Base-by-base conservation (phyloP, 1,284 basidiomycete genomes). In the Exobasidium cylindrosporum region DNA sequence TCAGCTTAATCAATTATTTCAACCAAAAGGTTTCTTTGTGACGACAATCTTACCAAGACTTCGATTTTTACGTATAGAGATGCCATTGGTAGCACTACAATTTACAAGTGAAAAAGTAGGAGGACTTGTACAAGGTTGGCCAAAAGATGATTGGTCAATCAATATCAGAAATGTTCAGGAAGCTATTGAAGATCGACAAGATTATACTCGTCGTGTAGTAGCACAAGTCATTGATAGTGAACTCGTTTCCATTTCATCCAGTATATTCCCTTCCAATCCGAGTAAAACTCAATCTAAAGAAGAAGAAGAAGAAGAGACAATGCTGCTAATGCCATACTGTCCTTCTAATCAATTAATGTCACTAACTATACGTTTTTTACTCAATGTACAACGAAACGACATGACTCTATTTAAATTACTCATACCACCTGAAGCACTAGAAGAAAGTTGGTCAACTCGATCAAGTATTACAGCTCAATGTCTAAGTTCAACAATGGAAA, bases 331-430 rank as follows among this genome's bases (percentile, higher is more conserved):
- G 7, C 35, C 35, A 17, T 40, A 10, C 35, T 40, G 35, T 40
- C 35, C 35, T 10, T 40, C 35, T 10, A 40, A 40, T 40, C 35
- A 40, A 40, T 10, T 40, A 7, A 40, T 10, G 17, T 10, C 35
- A 10, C 35, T 40, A 7, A 40, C 35, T 17, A 10, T 40, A 17
- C 35, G 35, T 10, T 40, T 40, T 17, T 17, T 40, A 28, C 21
- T 50, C 4, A 50, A 50, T 24, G 47, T 50, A 13, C 47, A 50
- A 21, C n/a, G 47, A 50, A 50, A 50, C 47, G 47, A 50, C 26
- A 50, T 50, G 47, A 50, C 47, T 24, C 21, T 50, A 23, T 50
- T 50, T 24, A 24, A 21, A 13, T 24, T 50, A 13, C 26, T 50
- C 2, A 21, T 50, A 13, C 21, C n/a, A 4, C 26, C 47, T 24